A percentile compares a stretch with the other conserved stretches of the same genome.
phyloP scores from a whole-genome alignment of 2,329 filamentous ascomycete genomes.

The Madurella mycetomatis region DNA sequence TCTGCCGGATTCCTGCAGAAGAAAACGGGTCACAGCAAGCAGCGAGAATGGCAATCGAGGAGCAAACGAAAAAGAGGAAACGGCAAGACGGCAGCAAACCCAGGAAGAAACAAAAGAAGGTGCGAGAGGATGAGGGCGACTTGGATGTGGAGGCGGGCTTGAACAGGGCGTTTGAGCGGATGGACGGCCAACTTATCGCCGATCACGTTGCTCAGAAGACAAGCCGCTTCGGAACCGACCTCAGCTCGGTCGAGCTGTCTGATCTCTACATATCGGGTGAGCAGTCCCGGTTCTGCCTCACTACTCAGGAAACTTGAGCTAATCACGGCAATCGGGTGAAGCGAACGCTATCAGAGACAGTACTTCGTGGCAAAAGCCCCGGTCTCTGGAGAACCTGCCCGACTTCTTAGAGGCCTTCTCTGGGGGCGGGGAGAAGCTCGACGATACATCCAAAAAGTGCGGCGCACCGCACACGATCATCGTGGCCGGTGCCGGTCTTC shows the following conservation, averaged over 20 bases:
- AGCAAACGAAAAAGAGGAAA: constrained; percentile 48
- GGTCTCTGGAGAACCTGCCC: constrained; percentile 69
- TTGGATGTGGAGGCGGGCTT: constrained; percentile 67
- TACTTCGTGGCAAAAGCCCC: constrained; percentile 63
- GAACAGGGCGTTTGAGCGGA: constrained; percentile 73
- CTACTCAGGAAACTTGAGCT: neutral
- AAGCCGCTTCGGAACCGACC: constrained; percentile 69
- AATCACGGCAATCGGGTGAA: constrained; percentile 30
- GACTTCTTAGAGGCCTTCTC: constrained; percentile 69
- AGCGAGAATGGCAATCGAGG: constrained; percentile 6
- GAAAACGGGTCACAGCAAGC: neutral
- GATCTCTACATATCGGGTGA: constrained; percentile 76
- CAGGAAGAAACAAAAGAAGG: constrained; percentile 42
- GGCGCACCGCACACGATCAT: constrained; percentile 82
- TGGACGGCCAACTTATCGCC: constrained; percentile 78
- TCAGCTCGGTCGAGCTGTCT: constrained; percentile 79
- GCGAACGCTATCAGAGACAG: constrained; percentile 75
- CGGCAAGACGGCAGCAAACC: constrained; percentile 42
- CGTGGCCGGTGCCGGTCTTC: constrained; percentile 75
- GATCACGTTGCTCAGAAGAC: constrained; percentile 81
- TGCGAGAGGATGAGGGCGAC: constrained; percentile 50
- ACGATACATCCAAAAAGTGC: constrained; percentile 61
- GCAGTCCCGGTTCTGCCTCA: constrained; percentile 16
- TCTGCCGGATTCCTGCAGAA: neutral
- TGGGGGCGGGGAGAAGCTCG: constrained; percentile 52